These are phyloP conservation scores for Coemansia sp. DNA, from an alignment of 192 early-diverging fungal genomes.

Conservation along the genomic window DNA sequence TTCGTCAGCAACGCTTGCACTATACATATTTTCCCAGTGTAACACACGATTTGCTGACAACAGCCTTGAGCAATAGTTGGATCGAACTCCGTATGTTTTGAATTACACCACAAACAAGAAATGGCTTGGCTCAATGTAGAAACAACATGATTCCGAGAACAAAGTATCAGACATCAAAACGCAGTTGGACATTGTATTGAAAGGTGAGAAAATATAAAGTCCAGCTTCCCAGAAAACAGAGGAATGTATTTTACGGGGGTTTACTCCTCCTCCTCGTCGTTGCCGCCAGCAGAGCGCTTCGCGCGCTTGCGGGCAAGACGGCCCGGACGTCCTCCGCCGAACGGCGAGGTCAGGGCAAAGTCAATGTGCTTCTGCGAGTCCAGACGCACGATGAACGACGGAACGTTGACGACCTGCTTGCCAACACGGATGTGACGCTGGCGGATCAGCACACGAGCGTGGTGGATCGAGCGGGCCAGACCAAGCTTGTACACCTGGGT, in stretches of 20 bases:
- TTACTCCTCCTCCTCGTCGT: constrained; percentile 67
- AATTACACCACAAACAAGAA: too few relatives aligned
- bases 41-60: neutral
- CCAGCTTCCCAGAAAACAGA: neutral
- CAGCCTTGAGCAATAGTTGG: neutral
- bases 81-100: too few relatives aligned
- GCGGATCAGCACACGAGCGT: constrained; percentile 97
- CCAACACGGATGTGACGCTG: constrained; percentile 98
- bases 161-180: too few relatives aligned
- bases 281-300: constrained; percentile 63
- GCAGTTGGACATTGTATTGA: too few relatives aligned
- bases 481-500: constrained; percentile 99
- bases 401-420: constrained; percentile 97
- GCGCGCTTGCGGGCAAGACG: constrained; percentile 96
- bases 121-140: too few relatives aligned
- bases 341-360: constrained; percentile 83
- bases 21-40: neutral
- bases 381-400: constrained; percentile 93
- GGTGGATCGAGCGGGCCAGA: constrained; percentile 98
- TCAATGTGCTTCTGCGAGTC: constrained; percentile 79
- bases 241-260: neutral
- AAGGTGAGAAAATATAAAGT: neutral
- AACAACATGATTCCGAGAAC: too few relatives aligned
- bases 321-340: constrained; percentile 97
- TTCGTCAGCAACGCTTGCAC: neutral